These are phyloP conservation scores for Lupinus albus DNA, from an alignment of 306 rosid genomes.

Conservation along the genomic window DNA sequence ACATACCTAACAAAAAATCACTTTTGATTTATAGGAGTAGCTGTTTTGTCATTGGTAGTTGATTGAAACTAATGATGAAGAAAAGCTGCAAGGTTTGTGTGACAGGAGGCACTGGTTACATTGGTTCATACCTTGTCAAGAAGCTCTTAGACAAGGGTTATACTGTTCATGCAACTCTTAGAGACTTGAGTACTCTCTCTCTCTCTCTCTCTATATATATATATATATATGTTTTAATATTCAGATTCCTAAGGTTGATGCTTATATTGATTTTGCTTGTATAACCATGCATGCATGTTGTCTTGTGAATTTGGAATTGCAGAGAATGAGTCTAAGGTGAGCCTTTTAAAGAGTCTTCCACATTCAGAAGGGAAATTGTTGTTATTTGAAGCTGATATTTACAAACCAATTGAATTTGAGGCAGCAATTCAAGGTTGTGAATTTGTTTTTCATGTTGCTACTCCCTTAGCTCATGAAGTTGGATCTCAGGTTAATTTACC, in stretches of 20 bases:
- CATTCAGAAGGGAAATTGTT: conserved; percentile 37
- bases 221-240: too few species aligned
- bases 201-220: too few species aligned
- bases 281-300: too few species aligned
- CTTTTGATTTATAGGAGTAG: neutral
- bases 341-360: conserved; percentile 47
- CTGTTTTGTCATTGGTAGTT: neutral
- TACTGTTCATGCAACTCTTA: conserved; percentile 57
- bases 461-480: conserved; percentile 37
- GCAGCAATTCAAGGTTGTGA: conserved; percentile 47
- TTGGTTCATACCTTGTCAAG: conserved; percentile 46
- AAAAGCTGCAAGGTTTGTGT: conserved; percentile 46
- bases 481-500: conserved; percentile 45
- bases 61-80: conserved; percentile 15
- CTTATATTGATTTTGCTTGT: too few species aligned
- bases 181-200: conserved; percentile 43
- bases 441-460: conserved; percentile 59
- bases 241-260: too few species aligned
- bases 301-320: conserved; percentile 9
- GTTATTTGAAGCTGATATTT: conserved; percentile 52
- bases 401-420: conserved; percentile 43
- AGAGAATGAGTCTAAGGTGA: conserved; percentile 47
- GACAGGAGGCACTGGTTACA: conserved; percentile 53
- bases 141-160: conserved; percentile 50
- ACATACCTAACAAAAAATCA: too few species aligned